Base-by-base conservation (phyloP, 1,139 yeast genomes). In the Hansenula lynferdii region DNA sequence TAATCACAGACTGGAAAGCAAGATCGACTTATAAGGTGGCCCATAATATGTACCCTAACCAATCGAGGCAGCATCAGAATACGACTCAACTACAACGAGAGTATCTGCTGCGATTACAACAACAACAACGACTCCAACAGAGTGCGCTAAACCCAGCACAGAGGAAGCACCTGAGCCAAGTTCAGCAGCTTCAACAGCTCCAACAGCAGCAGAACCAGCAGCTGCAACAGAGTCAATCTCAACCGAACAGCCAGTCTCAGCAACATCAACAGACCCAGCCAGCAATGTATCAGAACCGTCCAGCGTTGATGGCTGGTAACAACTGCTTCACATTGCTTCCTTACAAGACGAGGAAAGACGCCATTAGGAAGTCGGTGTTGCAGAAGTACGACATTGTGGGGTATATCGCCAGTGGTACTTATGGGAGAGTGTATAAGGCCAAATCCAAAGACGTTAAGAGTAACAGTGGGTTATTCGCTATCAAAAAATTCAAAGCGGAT, bases 321-420 rank as follows among this genome's bases (percentile, higher is more conserved):
- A 75, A 78, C 39, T 80, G 82, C 23, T 72, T 84, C 48, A 78
- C 92, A 0, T 69, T 84, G 20, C 85, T 80, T 0, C 90, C 92
- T 0, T 85, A 82, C 56, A 72, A 78, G 44, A 75, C 74, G 40
- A 72, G 97, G 31, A 83, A 83, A 55, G 96, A 87, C 56, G 61
- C 73, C 26, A 65, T 77, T 5, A 65, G 95, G 40, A 72, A 76
- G 31, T 79, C 86, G 6, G 96, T 92, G 3, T 64, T 87, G 22
- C 80, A 84, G 34, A 83, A 83, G 49, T 92, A 90, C 60, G 90
- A 84, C 46, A 84, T 94, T 44, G 66, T 87, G 24, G 99, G 99
- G 0, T 92, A 92, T 61, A 94, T 92, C 44, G 98, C 98, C 0
- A 96, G 98, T 1, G 99, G 99, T 28, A 92, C 99, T 0, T 92